phyloP scores from a whole-genome alignment of 768 basidiomycete genomes.

The Psilocybe cubensis region DNA sequence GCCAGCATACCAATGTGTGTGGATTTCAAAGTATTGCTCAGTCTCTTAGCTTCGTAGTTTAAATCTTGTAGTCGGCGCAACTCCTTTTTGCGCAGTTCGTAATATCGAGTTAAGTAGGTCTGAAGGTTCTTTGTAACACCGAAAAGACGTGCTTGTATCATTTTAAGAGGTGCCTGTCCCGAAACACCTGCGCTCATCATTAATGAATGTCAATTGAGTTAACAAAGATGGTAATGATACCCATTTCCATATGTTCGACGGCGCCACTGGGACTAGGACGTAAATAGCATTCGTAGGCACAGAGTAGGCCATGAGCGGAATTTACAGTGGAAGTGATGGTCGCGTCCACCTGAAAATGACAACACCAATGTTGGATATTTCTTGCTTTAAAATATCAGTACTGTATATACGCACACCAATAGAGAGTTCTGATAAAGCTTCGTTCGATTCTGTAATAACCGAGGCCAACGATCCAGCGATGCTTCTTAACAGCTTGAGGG shows the following conservation, averaged over 20 bases:
- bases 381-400: not conserved
- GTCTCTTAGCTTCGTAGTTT: conserved; percentile 12
- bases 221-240: no score
- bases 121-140: conserved; percentile 8
- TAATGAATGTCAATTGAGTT: not conserved
- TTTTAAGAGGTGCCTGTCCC: conserved; percentile 1
- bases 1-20: not conserved
- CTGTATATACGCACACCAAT: conserved; percentile 17
- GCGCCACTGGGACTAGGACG: not conserved
- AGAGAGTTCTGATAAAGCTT: conserved; percentile 22
- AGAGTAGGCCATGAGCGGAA: conserved; percentile 5
- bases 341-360: conserved; percentile 19
- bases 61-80: conserved; percentile 2
- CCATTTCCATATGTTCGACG: no score
- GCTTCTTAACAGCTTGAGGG: conserved; percentile 20
- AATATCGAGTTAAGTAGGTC: not conserved
- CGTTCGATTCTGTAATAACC: conserved; percentile 12
- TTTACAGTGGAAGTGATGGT: conserved; percentile 11
- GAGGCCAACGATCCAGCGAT: conserved; percentile 13
- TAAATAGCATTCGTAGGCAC: not conserved
- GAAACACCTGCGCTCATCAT: not conserved
- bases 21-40: conserved; percentile 10
- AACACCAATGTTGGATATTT: not conserved
- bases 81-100: conserved; percentile 13
- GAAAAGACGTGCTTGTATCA: conserved; percentile 4